Evolutionary conservation across 257 asterid species (phyloP), one percentile per base, ranked within the genome.

Genomic region (Eucommia ulmoides): DNA sequence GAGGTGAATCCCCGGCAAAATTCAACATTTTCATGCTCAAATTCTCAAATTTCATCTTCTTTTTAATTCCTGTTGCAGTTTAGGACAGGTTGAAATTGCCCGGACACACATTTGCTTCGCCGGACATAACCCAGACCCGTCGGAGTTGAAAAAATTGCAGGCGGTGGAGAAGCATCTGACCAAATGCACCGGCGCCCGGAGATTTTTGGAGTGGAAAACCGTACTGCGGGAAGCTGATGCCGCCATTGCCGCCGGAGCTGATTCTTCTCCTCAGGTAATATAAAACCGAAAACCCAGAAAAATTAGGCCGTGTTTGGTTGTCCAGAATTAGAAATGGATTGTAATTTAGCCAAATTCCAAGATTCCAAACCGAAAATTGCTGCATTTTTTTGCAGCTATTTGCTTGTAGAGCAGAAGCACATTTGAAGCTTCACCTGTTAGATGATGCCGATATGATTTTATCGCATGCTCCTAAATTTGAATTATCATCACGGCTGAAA

Each of bases 41-140:
- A n/a, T n/a, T 26, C 38, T 26, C 12, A 26, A 26, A 26, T 26
- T 12, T 26, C 38, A 26, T 26, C 38, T 26, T 26, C n/a, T n/a
- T n/a, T n/a, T n/a, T n/a, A n/a, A n/a, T n/a, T n/a, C n/a, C n/a
- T 55, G 60, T 70, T 69, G 52, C 38, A 29, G 38, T 29, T 29
- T 29, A 29, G 38, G 38, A 12, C 38, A 29, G 38, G 74, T 68
- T 17, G 93, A 84, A 69, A 69, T 50, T 61, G 83, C 94, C 20
- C 63, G 81, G 67, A 72, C 66, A 35, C 93, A 84, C 63, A 53
- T 81, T 44, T 75, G 69, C 66, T 46, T 65, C 33, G 71, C 69
- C 1, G 94, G 88, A 55, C 65, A 68, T 20, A 72, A 58, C 29
- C 72, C 74, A 18, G 94, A 81, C 61, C 62, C 78, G 11, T 5